Base-by-base conservation (phyloP, 208 protist genomes). In the Crithidia sp. region DNA sequence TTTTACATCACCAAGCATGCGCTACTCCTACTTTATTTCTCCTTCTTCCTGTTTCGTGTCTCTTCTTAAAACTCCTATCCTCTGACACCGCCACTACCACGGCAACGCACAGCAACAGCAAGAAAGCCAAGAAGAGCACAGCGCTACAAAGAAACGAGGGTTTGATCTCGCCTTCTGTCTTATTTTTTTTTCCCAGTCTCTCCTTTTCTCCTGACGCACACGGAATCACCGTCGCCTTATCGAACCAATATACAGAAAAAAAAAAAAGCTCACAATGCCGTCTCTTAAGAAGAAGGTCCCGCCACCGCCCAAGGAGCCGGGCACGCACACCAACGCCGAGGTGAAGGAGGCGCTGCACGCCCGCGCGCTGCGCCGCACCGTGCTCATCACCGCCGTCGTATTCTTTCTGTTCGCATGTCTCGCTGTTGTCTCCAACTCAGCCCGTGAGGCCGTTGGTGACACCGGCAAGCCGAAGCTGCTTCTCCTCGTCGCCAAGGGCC, bases 341-440 rank as follows among this genome's bases (percentile, higher is more conserved):
- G 82, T 95, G 55, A 89, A 87, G 58, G 85, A 89, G 71, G 79
- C 85, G 13, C 82, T 93, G 40, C 82, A 90, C 58, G 82, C 86
- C 10, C 83, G 88, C 37, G 87, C 86, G 2, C 60, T 83, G 60
- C 88, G 82, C 41, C 79, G 90, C 66, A 88, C 81, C 36, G 82
- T 92, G 19, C 62, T 91, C 53, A 75, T 92, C 40, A 74, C 85
- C 36, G 82, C 85, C 10, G 68, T 91, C n/a, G 80, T 92, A n/a
- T 84, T 93, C 63, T 64, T 95, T 12, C 75, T 93, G 4, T 54
- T 95, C 2, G 83, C 84, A 1, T 82, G 70, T 36, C 81, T 93
- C 37, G 77, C 78, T 9, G 85, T 93, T 37, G 71, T 93, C 39
- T 91, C 86, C n/a, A 93, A 78, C 60, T 74, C 79, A 3, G 81